phyloP scores from a whole-genome alignment of 805 yeast genomes.

The Saccharomycopsis synnaedendra region DNA sequence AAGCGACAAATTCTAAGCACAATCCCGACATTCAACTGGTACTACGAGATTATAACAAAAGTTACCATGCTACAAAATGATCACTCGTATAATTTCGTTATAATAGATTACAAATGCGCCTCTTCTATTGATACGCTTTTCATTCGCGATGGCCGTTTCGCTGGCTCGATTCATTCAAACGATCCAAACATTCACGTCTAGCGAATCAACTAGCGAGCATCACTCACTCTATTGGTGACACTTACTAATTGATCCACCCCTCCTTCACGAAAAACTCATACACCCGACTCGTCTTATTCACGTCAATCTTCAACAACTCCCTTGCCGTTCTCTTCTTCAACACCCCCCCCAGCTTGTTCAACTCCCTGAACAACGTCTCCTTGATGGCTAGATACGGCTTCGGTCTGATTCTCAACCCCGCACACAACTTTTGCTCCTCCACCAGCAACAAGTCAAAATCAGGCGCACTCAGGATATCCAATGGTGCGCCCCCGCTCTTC shows the following conservation, averaged over 20 bases:
- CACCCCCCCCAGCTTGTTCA: constrained; percentile 73
- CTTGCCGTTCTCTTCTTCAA: constrained; percentile 79
- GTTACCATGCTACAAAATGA: too few species aligned
- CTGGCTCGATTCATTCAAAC: too few species aligned
- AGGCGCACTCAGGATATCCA: constrained; percentile 65
- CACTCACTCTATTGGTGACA: too few species aligned
- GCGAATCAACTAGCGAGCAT: too few species aligned
- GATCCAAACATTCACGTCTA: too few species aligned
- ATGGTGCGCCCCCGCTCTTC: constrained; percentile 37
- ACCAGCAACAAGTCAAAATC: constrained; percentile 74
- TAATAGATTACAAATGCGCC: too few species aligned
- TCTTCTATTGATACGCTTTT: too few species aligned
- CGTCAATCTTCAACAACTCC: constrained; percentile 75
- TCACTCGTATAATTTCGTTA: too few species aligned
- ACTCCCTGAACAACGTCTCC: constrained; percentile 78
- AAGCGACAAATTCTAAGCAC: too few species aligned
- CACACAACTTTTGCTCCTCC: constrained; percentile 83
- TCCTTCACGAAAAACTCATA: constrained; percentile 90
- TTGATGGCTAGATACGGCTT: constrained; percentile 91
- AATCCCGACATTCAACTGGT: too few species aligned
- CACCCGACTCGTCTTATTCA: constrained; percentile 73
- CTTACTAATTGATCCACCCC: constrained; percentile 56
- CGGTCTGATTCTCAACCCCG: constrained; percentile 75
- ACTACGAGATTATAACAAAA: too few species aligned
- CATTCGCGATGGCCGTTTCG: too few species aligned